Conservation (phyloP, 225 moss, liverwort and hornwort genomes). For the Takakia lepidozioides region DNA sequence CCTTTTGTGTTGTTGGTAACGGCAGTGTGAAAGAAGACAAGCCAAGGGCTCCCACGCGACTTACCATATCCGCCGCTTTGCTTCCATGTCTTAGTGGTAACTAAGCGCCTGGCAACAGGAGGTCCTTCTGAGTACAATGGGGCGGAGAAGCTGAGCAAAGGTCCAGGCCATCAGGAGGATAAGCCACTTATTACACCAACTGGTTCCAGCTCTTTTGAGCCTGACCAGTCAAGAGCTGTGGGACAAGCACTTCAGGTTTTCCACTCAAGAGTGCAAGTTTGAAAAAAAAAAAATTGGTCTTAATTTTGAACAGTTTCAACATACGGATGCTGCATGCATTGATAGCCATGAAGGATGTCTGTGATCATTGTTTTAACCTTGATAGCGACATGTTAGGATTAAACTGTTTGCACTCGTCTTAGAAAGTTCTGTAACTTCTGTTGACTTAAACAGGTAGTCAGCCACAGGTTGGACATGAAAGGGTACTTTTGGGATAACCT, state of each 20-base stretch:
- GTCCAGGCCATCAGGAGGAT: conserved; percentile 13
- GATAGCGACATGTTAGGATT: no score
- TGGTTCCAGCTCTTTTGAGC: conserved; percentile 11
- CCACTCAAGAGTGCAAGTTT: no score
- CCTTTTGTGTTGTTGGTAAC: no score
- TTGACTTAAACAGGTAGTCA: conserved; percentile 39
- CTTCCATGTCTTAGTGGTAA: conserved; percentile 65
- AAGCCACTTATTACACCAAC: conserved; percentile 28
- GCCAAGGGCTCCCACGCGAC: conserved; percentile 70
- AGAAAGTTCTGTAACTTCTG: no score
- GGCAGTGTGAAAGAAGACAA: conserved; percentile 70
- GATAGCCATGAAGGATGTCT: no score
- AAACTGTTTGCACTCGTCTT: no score
- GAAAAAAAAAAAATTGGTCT: no score
- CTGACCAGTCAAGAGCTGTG: not conserved
- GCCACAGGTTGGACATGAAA: conserved; percentile 22
- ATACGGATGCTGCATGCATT: no score
- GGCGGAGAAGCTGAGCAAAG: conserved; percentile 17
- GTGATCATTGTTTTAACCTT: no score
- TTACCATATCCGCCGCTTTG: conserved; percentile 79
- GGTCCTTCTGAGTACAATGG: conserved; percentile 25
- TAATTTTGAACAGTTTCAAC: no score
- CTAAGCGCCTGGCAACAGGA: conserved; percentile 58
- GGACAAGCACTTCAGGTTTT: conserved; percentile 47
- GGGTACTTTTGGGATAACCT: conserved; percentile 73